These are phyloP conservation scores for Colletotrichum sp. DNA, from an alignment of 2,329 filamentous ascomycete species.

Conservation along the genomic window DNA sequence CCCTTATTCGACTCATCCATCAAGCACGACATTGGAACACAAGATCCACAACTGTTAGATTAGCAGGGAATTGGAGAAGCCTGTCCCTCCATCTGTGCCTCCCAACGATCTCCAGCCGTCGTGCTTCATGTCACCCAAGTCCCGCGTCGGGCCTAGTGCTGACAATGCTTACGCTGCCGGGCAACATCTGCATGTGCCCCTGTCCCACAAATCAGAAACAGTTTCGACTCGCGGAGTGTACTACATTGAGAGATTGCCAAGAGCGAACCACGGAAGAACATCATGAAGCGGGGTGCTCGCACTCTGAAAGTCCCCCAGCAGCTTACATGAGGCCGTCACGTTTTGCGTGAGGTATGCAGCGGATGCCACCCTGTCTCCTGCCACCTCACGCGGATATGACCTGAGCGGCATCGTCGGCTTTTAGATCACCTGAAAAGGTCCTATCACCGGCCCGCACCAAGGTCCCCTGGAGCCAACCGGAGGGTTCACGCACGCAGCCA, in stretches of 20 bases:
- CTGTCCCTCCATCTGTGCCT: neutral
- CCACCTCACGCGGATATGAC: neutral
- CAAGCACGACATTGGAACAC: neutral
- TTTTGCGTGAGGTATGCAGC: slow-evolving; percentile 5
- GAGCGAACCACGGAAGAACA: neutral
- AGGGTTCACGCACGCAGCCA: neutral
- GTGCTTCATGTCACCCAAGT: neutral
- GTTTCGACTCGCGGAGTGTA: neutral
- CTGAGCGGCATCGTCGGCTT: neutral
- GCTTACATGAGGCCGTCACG: neutral
- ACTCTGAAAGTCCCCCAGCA: neutral
- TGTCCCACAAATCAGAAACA: neutral
- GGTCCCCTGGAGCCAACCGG: neutral
- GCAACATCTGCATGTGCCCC: neutral
- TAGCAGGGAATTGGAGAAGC: neutral
- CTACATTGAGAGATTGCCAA: slow-evolving; percentile 9
- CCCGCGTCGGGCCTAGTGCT: slow-evolving; percentile 18
- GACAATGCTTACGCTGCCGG: slow-evolving; percentile 9
- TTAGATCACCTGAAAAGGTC: neutral
- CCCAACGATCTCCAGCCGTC: neutral
- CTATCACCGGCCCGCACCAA: neutral
- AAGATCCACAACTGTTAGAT: neutral
- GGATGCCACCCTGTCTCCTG: neutral
- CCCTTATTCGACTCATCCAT: neutral
- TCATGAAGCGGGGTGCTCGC: neutral